A percentile compares a stretch with the other conserved stretches of the same genome.
Conservation (phyloP, 23 red algal species). For the Chondrus crispus region DNA sequence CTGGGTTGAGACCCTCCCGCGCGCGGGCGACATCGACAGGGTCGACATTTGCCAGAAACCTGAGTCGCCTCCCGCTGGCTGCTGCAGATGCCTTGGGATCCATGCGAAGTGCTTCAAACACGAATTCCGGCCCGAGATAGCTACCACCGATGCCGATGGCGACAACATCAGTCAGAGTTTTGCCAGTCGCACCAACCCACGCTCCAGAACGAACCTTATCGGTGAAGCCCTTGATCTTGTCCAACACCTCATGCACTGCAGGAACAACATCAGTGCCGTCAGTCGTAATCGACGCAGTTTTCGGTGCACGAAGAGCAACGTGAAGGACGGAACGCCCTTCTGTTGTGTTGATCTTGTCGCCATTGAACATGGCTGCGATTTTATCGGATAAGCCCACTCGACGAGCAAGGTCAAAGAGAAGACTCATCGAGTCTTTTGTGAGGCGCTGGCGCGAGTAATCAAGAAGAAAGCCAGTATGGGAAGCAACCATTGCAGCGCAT, state of each 20-base stretch:
- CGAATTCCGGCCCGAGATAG: slow-evolving; percentile 97
- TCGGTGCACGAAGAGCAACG: slow-evolving; percentile 91
- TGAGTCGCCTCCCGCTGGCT: slow-evolving; percentile 65
- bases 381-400: slow-evolving; percentile 24
- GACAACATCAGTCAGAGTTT: slow-evolving; percentile 81
- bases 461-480: slow-evolving; percentile 52
- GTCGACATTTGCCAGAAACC: slow-evolving; percentile 96
- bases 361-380: slow-evolving; percentile 81
- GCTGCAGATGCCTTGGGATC: slow-evolving; percentile 53
- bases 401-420: slow-evolving; percentile 60
- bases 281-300: slow-evolving; percentile 17
- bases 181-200: slow-evolving; percentile 84
- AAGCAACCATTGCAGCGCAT: slow-evolving; percentile 18
- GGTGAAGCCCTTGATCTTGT: slow-evolving; percentile 54
- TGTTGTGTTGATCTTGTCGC: slow-evolving; percentile 86
- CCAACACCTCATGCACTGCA: slow-evolving; percentile 74
- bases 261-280: slow-evolving; percentile 62
- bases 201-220: slow-evolving; percentile 71
- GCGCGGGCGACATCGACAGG: slow-evolving; percentile 88
- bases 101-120: slow-evolving; percentile 85
- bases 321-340: slow-evolving; percentile 92
- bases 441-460: slow-evolving; percentile 94
- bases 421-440: slow-evolving; percentile 23
- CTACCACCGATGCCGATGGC: slow-evolving; percentile 94
- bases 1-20: slow-evolving; percentile 70